Conservation (phyloP, 129 eudicot genomes). For the Arctium lappa region DNA sequence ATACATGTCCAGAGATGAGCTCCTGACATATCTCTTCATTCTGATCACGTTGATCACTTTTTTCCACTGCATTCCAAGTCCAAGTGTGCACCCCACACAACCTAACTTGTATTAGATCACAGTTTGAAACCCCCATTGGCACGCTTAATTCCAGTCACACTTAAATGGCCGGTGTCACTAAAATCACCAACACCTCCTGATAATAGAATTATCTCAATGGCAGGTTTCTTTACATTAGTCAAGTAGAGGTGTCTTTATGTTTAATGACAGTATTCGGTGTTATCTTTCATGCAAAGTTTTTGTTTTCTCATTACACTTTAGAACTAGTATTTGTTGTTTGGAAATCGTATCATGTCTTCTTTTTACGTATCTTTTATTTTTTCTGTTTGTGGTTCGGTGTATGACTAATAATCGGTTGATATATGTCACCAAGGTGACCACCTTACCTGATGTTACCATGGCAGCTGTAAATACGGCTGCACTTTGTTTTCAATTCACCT, state of each 20-base stretch:
- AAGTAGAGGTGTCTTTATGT: not conserved
- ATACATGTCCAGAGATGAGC: too few species aligned
- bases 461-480: not conserved
- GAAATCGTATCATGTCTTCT: not conserved
- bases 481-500: not conserved
- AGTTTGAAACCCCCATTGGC: too few species aligned
- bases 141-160: too few species aligned
- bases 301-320: not conserved
- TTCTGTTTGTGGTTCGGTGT: not conserved
- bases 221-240: not conserved
- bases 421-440: not conserved
- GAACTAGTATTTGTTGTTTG: not conserved
- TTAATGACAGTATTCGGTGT: not conserved
- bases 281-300: not conserved
- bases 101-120: too few species aligned
- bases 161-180: too few species aligned
- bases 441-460: not conserved
- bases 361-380: not conserved
- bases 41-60: too few species aligned
- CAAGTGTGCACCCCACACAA: too few species aligned
- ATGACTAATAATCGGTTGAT: not conserved
- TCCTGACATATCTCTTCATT: too few species aligned
- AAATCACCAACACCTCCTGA: not conserved
- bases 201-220: not conserved
- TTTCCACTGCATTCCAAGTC: too few species aligned